These are phyloP conservation scores for Zasmidium citrigriseum DNA, from an alignment of 2,329 filamentous ascomycete genomes.

Conservation along the genomic window DNA sequence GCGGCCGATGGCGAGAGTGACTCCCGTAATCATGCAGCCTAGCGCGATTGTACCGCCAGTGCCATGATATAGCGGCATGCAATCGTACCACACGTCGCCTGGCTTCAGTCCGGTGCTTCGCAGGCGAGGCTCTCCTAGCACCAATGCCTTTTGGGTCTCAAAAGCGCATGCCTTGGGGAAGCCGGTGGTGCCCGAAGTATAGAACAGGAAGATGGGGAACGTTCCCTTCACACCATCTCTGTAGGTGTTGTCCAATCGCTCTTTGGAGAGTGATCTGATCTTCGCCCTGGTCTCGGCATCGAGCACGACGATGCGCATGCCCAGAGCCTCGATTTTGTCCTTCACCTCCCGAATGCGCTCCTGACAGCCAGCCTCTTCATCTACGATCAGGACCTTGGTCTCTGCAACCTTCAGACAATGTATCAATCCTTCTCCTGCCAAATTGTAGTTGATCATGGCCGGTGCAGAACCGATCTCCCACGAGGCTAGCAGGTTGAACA, in stretches of 20 bases:
- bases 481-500: slow-evolving; percentile 32
- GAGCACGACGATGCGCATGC: slow-evolving; percentile 59
- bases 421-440: slow-evolving; percentile 36
- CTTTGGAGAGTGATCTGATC: slow-evolving; percentile 50
- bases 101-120: slow-evolving; percentile 38
- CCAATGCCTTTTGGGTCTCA: slow-evolving; percentile 52
- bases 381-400: slow-evolving; percentile 48
- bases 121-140: slow-evolving; percentile 39
- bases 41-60: slow-evolving; percentile 66
- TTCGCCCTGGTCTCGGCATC: slow-evolving; percentile 50
- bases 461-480: slow-evolving; percentile 36
- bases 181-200: slow-evolving; percentile 76
- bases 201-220: slow-evolving; percentile 66
- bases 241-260: slow-evolving; percentile 57
- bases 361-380: slow-evolving; percentile 53
- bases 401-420: slow-evolving; percentile 39
- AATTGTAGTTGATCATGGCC: slow-evolving; percentile 40
- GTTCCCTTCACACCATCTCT: slow-evolving; percentile 53
- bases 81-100: slow-evolving; percentile 69
- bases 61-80: slow-evolving; percentile 77
- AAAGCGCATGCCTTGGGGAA: slow-evolving; percentile 71
- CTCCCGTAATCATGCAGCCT: slow-evolving; percentile 55
- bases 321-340: slow-evolving; percentile 53
- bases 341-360: slow-evolving; percentile 57
- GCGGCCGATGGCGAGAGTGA: slow-evolving; percentile 63